phyloP scores from a whole-genome alignment of 2,329 filamentous ascomycete species.

The Fusarium ambrosium region DNA sequence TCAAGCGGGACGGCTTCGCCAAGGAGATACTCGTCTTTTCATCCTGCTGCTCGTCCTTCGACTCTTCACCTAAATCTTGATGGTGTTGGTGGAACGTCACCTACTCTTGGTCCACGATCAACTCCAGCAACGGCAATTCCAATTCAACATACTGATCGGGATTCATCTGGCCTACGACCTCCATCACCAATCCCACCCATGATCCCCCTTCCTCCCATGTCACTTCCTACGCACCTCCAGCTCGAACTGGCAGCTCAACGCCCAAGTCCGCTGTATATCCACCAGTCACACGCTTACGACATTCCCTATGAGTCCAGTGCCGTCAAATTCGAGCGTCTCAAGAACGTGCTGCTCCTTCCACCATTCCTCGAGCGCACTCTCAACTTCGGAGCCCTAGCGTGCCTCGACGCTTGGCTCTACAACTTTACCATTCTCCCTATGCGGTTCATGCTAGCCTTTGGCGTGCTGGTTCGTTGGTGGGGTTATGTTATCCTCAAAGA shows the following conservation, averaged over 20 bases:
- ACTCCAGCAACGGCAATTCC: slow-evolving; percentile 47
- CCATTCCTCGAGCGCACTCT: slow-evolving; percentile 86
- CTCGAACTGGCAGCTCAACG: slow-evolving; percentile 73
- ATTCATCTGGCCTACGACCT: slow-evolving; percentile 47
- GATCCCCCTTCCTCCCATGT: slow-evolving; percentile 76
- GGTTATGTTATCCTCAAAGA: slow-evolving; percentile 79
- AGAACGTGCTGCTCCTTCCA: slow-evolving; percentile 89
- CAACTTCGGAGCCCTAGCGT: slow-evolving; percentile 89
- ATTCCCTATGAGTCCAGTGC: slow-evolving; percentile 91
- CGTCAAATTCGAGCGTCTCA: slow-evolving; percentile 90
- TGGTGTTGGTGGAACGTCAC: slow-evolving; percentile 38
- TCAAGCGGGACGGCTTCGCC: slow-evolving; percentile 51
- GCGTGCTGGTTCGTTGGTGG: slow-evolving; percentile 85
- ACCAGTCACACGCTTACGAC: slow-evolving; percentile 69
- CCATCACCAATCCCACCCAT: slow-evolving; percentile 66
- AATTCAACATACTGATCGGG: slow-evolving; percentile 34
- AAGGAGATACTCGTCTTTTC: slow-evolving; percentile 66
- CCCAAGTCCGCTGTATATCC: slow-evolving; percentile 75
- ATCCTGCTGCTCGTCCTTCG: slow-evolving; percentile 58
- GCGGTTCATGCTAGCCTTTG: slow-evolving; percentile 84
- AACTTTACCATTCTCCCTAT: slow-evolving; percentile 96
- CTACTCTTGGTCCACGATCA: slow-evolving; percentile 25
- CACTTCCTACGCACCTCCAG: slow-evolving; percentile 74
- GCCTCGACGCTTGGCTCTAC: slow-evolving; percentile 95
- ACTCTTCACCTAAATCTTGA: slow-evolving; percentile 61